A percentile compares a stretch with the other conserved stretches of the same genome.
phyloP scores from a whole-genome alignment of 306 rosid genomes.

The Cicer arietinum region DNA sequence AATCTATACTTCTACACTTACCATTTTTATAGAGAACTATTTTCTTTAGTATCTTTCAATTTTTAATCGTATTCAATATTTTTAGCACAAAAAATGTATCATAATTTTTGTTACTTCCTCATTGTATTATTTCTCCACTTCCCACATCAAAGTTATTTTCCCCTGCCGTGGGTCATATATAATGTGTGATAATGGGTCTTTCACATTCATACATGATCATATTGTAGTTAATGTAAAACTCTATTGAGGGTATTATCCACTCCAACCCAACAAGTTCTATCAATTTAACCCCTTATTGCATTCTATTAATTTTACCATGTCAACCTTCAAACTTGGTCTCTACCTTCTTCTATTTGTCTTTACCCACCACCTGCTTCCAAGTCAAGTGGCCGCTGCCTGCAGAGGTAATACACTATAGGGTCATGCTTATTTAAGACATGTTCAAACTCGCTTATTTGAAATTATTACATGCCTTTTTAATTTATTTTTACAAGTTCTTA shows the following conservation, averaged over 20 bases:
- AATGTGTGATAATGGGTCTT: background rate
- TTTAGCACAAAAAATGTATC: background rate
- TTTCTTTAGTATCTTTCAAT: background rate
- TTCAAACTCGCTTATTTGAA: too few relatives aligned
- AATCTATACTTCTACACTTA: background rate
- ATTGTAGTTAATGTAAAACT: background rate
- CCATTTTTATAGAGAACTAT: background rate
- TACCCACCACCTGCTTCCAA: slow-evolving; percentile 37
- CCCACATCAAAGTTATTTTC: slow-evolving; percentile 2
- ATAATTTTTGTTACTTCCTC: background rate
- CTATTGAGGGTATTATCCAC: background rate
- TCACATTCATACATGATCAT: background rate
- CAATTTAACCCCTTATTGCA: background rate
- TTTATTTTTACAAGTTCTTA: too few relatives aligned
- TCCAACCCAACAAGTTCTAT: slow-evolving; percentile 10
- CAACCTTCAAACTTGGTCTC: slow-evolving; percentile 39
- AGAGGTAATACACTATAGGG: slow-evolving; percentile 20
- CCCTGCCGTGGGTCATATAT: background rate
- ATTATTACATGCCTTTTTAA: too few relatives aligned
- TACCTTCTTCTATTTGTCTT: slow-evolving; percentile 43
- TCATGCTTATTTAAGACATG: background rate
- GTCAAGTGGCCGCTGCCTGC: slow-evolving; percentile 30
- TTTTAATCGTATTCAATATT: background rate
- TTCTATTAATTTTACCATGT: slow-evolving; percentile 33
- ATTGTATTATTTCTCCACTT: slow-evolving; percentile 25